These are phyloP conservation scores for Samsoniella hepiali DNA, from an alignment of 2,329 filamentous ascomycete genomes.

Conservation along the genomic window DNA sequence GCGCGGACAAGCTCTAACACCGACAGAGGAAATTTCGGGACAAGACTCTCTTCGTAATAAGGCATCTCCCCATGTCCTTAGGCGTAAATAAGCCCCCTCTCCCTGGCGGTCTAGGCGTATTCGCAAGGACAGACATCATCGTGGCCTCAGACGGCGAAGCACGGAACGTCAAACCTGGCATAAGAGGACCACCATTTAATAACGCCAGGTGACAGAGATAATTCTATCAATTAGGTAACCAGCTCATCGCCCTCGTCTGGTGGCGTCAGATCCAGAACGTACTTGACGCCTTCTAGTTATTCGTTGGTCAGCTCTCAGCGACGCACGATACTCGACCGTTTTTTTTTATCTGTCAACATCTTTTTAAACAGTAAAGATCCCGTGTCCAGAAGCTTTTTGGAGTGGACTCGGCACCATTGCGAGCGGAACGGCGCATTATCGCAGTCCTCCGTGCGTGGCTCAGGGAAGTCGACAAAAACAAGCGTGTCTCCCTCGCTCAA, in stretches of 20 bases:
- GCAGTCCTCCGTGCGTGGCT: no score
- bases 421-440: constrained; percentile 33
- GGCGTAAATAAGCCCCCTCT: background rate
- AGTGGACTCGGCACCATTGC: constrained; percentile 43
- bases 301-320: constrained; percentile 35
- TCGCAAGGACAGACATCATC: constrained; percentile 39
- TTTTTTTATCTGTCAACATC: constrained; percentile 35
- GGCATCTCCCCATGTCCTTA: no score
- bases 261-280: constrained; percentile 62
- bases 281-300: constrained; percentile 47
- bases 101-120: background rate
- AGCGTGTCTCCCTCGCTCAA: constrained; percentile 40
- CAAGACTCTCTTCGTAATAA: no score
- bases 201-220: constrained; percentile 56
- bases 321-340: constrained; percentile 38
- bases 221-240: constrained; percentile 54
- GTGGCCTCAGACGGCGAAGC: constrained; percentile 37
- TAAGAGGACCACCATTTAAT: constrained; percentile 50
- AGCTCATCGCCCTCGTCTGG: constrained; percentile 60
- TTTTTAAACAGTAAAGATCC: constrained; percentile 46
- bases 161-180: constrained; percentile 31
- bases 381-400: constrained; percentile 44
- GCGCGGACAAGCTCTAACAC: background rate
- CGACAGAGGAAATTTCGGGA: background rate
- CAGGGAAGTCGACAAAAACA: constrained; percentile 41